A percentile compares a stretch with the other conserved stretches of the same genome.
phyloP scores from a whole-genome alignment of 345 rosid genomes.

The Fremontodendron californicum region DNA sequence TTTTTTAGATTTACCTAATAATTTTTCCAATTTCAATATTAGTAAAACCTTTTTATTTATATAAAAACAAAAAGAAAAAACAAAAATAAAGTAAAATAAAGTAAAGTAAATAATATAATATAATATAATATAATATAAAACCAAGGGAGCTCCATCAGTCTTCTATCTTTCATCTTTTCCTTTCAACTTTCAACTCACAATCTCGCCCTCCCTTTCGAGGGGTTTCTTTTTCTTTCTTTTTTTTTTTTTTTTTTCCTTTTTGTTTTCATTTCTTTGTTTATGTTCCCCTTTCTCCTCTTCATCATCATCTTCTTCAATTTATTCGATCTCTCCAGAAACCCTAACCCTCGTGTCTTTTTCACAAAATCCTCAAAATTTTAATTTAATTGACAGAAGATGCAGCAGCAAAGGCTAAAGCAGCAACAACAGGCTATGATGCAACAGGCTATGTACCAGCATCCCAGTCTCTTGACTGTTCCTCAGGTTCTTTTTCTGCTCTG shows the following conservation, averaged over 20 bases:
- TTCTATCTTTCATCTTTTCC: neutral
- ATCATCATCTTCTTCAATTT: neutral
- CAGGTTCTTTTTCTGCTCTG: slow-evolving; percentile 35
- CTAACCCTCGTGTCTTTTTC: neutral
- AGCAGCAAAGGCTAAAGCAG: slow-evolving; percentile 56
- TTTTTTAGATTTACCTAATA: too few species aligned
- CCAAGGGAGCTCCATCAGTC: neutral
- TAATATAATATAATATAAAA: too few species aligned
- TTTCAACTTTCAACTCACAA: neutral
- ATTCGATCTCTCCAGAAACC: slow-evolving; percentile 10
- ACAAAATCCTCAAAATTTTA: neutral
- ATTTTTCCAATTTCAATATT: too few species aligned
- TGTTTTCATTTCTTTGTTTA: neutral
- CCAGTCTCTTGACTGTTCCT: slow-evolving; percentile 46
- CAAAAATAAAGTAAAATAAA: too few species aligned
- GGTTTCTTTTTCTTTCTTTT: slow-evolving; percentile 16
- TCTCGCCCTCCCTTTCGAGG: slow-evolving; percentile 29
- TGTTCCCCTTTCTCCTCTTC: neutral
- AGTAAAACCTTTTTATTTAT: too few species aligned
- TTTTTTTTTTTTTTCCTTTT: neutral
- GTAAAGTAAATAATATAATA: too few species aligned
- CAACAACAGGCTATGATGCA: slow-evolving; percentile 64
- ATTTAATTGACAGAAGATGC: slow-evolving; percentile 25
- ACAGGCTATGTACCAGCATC: slow-evolving; percentile 46
- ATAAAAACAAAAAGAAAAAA: too few species aligned